Conservation (phyloP, 2,329 filamentous ascomycete genomes). For the Aspergillus tubingensis region DNA sequence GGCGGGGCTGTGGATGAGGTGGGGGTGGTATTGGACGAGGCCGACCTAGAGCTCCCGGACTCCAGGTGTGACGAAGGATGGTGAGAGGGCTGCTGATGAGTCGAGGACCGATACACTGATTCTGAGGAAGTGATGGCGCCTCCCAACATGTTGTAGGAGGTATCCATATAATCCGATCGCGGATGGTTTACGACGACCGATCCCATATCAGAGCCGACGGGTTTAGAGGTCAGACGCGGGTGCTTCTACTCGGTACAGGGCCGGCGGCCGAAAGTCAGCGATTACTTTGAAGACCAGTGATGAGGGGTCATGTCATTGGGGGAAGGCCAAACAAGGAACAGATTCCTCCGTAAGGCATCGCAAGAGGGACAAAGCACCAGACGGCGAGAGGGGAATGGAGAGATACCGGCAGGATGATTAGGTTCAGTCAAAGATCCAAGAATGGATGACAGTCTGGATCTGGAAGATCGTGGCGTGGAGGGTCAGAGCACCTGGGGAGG, state of each 20-base stretch:
- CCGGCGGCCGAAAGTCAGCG: constrained; percentile 20
- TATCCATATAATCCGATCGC: constrained; percentile 70
- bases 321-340: neutral
- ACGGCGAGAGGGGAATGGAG: neutral
- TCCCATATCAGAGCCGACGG: constrained; percentile 54
- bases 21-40: constrained; percentile 37
- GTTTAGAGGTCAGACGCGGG: constrained; percentile 8
- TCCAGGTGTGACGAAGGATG: constrained; percentile 27
- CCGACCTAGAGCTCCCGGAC: constrained; percentile 33
- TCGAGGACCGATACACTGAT: constrained; percentile 37
- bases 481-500: constrained; percentile 7
- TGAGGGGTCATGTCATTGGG: neutral
- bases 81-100: constrained; percentile 29
- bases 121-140: constrained; percentile 45
- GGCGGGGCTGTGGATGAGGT: constrained; percentile 41
- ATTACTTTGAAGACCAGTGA: constrained; percentile 1
- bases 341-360: constrained; percentile 6
- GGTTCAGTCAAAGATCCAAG: neutral
- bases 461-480: constrained; percentile 1
- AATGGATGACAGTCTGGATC: constrained; percentile 1
- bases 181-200: constrained; percentile 67
- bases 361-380: neutral
- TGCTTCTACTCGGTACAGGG: constrained; percentile 13
- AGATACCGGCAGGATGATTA: neutral
- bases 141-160: constrained; percentile 69